These are phyloP conservation scores for Miscanthus lutarioriparius DNA, from an alignment of 176 grass and related monocot species.

Conservation along the genomic window DNA sequence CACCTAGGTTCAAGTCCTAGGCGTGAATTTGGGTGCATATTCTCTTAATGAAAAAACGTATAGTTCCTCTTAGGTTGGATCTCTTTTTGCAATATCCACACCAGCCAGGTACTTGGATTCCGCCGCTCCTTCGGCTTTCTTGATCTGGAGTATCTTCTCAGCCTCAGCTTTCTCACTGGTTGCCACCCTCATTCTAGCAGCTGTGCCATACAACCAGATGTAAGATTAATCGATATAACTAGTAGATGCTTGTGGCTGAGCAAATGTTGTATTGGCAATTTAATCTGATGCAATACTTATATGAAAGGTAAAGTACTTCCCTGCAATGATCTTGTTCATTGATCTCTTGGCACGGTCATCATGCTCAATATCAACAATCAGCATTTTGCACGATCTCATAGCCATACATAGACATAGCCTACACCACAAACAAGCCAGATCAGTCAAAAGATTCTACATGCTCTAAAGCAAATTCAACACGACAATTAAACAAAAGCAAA, in stretches of 20 bases:
- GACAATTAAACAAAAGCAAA: background rate
- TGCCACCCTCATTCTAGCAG: no score
- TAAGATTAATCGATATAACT: background rate
- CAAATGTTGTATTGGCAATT: background rate
- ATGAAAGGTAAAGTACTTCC: conserved; percentile 5
- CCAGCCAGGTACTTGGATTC: no score
- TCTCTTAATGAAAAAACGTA: no score
- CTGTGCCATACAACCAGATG: background rate
- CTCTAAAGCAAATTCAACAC: background rate
- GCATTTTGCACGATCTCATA: conserved; percentile 59
- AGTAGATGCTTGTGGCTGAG: no score
- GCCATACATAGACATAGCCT: no score
- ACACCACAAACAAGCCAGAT: background rate
- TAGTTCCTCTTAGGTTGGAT: no score
- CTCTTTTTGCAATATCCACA: no score
- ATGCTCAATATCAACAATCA: conserved; percentile 70
- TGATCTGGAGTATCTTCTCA: no score
- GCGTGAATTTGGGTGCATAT: no score
- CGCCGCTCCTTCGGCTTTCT: no score
- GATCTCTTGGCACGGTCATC: conserved; percentile 58
- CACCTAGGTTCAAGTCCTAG: no score
- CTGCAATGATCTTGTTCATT: conserved; percentile 69
- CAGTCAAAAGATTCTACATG: conserved; percentile 16
- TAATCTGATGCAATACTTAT: background rate
- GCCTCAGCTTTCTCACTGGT: no score